A percentile compares a stretch with the other conserved stretches of the same genome.
Evolutionary conservation across 192 early-diverging fungal genomes (phyloP).

Genomic region (Umbelopsis sp.): DNA sequence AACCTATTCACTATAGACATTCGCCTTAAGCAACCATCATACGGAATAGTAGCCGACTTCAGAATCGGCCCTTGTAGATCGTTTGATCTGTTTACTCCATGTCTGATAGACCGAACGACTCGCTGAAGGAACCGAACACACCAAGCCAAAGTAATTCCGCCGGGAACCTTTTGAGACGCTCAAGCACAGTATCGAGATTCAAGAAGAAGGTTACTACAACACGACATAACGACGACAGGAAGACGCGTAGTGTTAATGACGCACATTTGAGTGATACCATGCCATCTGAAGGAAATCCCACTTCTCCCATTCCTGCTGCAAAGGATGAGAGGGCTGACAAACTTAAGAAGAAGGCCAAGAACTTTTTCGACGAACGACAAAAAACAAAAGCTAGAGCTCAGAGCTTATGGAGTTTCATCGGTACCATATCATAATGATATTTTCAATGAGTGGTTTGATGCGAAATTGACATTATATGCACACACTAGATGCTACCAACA

Average conservation of each 20-base stretch:
- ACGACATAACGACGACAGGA: not conserved
- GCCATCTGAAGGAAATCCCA: not conserved
- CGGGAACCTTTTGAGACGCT: constrained; percentile 1
- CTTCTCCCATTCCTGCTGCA: not conserved
- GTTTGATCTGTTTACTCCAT: constrained; percentile 6
- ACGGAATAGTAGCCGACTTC: not conserved
- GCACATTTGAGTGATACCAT: not conserved
- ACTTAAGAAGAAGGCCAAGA: constrained; percentile 70
- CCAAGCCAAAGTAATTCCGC: not conserved
- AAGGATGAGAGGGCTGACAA: constrained; percentile 67
- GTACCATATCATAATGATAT: constrained; percentile 38
- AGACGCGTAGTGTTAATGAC: not conserved
- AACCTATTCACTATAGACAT: not conserved
- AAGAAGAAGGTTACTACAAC: not conserved
- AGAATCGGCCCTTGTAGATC: not conserved
- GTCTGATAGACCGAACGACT: constrained; percentile 11
- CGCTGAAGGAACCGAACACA: not conserved
- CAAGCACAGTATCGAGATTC: constrained; percentile 16
- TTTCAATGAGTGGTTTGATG: not conserved
- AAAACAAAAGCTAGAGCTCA: constrained; percentile 69
- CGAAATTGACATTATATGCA: constrained; percentile 5
- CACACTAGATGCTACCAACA: constrained; percentile 59
- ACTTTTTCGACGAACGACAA: constrained; percentile 78
- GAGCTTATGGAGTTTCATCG: constrained; percentile 71
- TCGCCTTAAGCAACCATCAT: not conserved